Evolutionary conservation across 2,329 filamentous ascomycete species (phyloP).

Genomic region (Calonectria fujianensis): DNA sequence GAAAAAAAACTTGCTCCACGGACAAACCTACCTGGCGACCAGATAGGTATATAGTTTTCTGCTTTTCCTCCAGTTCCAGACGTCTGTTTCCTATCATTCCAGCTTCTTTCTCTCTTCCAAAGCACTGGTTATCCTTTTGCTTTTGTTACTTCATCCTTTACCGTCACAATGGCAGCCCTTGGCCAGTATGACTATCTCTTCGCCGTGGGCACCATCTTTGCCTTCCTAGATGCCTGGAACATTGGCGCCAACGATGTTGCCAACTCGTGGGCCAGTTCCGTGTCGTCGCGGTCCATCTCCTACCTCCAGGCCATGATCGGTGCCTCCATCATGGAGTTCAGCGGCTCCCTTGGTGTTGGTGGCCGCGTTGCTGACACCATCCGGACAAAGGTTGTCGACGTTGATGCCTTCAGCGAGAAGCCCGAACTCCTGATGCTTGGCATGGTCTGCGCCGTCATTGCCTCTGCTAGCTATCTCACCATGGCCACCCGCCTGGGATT

Average conservation of each 20-base stretch:
- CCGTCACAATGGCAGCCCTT: slow-evolving; percentile 53
- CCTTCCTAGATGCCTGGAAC: slow-evolving; percentile 80
- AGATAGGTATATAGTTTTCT: slow-evolving; percentile 7
- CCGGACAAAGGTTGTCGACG: slow-evolving; percentile 75
- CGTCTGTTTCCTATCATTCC: not conserved
- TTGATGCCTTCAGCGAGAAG: slow-evolving; percentile 65
- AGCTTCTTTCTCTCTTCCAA: slow-evolving; percentile 8
- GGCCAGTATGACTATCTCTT: slow-evolving; percentile 78
- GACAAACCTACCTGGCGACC: not conserved
- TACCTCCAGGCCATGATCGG: slow-evolving; percentile 76
- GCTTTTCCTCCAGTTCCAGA: not conserved
- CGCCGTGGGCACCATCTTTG: slow-evolving; percentile 78
- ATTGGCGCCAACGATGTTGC: slow-evolving; percentile 82
- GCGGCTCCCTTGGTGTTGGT: slow-evolving; percentile 76
- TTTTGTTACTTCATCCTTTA: not conserved
- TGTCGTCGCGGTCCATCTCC: slow-evolving; percentile 80
- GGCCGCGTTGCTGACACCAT: slow-evolving; percentile 77
- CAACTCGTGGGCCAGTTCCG: slow-evolving; percentile 85
- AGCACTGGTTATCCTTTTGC: slow-evolving; percentile 20
- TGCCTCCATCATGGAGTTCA: slow-evolving; percentile 76
- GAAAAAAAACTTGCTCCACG: not conserved
- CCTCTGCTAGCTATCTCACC: slow-evolving; percentile 74
- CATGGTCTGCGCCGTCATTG: slow-evolving; percentile 73
- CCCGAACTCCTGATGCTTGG: slow-evolving; percentile 75
- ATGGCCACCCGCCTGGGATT: slow-evolving; percentile 72